Conservation (phyloP, 371 early-diverging fungal species). For the Mortierella sp. region DNA sequence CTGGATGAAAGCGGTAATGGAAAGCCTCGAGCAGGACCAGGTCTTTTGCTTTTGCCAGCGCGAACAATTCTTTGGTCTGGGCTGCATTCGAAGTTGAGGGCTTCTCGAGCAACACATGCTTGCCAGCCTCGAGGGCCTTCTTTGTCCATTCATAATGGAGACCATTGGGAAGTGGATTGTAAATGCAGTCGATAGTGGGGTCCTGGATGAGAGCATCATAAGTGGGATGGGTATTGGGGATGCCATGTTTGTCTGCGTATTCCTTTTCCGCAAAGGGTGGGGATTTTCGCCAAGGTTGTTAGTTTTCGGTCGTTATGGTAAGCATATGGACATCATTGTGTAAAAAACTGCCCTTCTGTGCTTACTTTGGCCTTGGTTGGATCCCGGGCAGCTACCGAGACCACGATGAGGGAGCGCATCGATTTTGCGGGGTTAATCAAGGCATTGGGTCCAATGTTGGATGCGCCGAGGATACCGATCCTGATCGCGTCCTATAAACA, state of each 20-base stretch:
- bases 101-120: conserved; percentile 60
- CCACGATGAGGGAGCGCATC: conserved; percentile 33
- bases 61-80: conserved; percentile 45
- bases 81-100: conserved; percentile 53
- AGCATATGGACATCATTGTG: no score
- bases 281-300: no score
- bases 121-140: conserved; percentile 54
- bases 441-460: conserved; percentile 57
- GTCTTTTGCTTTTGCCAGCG: conserved; percentile 33
- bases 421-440: conserved; percentile 48
- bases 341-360: neutral
- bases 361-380: conserved; percentile 37
- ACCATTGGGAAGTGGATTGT: conserved; percentile 61
- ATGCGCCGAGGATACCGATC: conserved; percentile 59
- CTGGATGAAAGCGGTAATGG: conserved; percentile 60
- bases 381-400: conserved; percentile 59
- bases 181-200: conserved; percentile 60
- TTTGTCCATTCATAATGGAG: conserved; percentile 60
- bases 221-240: conserved; percentile 55
- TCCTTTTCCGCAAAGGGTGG: conserved; percentile 3
- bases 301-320: no score
- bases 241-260: conserved; percentile 48
- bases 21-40: conserved; percentile 60
- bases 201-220: conserved; percentile 59
- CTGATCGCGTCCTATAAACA: conserved; percentile 51